Percentiles rank a stretch among this genome's conserved stretches.
phyloP scores from a whole-genome alignment of 2,329 filamentous ascomycete species.

The Fusarium nurragi region DNA sequence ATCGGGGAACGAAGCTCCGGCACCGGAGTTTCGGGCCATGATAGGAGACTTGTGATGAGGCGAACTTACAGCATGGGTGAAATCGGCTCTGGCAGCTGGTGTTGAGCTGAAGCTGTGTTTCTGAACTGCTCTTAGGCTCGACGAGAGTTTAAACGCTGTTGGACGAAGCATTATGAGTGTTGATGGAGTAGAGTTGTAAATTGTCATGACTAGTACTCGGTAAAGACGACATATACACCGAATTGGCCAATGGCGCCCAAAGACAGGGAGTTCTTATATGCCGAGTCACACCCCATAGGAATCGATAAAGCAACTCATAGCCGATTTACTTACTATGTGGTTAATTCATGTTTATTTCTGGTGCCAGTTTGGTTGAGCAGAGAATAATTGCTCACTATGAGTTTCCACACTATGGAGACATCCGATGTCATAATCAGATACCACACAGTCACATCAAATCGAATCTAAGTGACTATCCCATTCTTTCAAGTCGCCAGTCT shows the following conservation, averaged over 20 bases:
- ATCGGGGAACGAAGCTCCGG: slow-evolving; percentile 13
- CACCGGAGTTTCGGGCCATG: slow-evolving; percentile 10
- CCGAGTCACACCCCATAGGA: background rate
- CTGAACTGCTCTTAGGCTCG: slow-evolving; percentile 8
- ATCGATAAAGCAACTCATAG: background rate
- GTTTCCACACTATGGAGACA: background rate
- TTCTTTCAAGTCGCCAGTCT: background rate
- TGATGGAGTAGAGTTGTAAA: slow-evolving; percentile 7
- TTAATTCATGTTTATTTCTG: background rate
- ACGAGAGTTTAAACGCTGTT: background rate
- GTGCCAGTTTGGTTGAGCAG: background rate
- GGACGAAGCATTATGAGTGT: slow-evolving; percentile 28
- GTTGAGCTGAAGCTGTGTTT: slow-evolving; percentile 51
- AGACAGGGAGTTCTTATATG: background rate
- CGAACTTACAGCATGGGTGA: slow-evolving; percentile 56
- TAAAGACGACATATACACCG: slow-evolving; percentile 4
- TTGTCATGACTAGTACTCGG: slow-evolving; percentile 6
- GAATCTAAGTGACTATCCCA: background rate
- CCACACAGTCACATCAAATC: background rate
- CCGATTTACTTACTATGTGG: background rate
- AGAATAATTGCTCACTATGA: background rate
- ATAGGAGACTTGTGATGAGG: slow-evolving; percentile 9
- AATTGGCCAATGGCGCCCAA: slow-evolving; percentile 5
- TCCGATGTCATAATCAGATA: background rate
- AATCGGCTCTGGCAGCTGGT: slow-evolving; percentile 50